phyloP scores from a whole-genome alignment of 2,329 filamentous ascomycete species.

The Metarhizium guizhouense region DNA sequence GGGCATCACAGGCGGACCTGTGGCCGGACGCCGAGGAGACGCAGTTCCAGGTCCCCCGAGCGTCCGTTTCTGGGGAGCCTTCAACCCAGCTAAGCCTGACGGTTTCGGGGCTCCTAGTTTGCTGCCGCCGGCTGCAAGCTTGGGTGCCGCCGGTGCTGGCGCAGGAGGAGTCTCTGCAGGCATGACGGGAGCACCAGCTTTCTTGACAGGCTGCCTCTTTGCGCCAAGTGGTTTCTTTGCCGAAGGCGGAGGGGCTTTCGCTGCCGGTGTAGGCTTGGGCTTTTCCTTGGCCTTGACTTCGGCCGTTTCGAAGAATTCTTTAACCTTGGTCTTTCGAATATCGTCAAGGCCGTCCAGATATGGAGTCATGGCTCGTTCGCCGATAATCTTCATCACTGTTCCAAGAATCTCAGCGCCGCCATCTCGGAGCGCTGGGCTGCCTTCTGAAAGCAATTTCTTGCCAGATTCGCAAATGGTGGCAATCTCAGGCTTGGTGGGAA shows the following conservation, averaged over 20 bases:
- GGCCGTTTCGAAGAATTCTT: conserved; percentile 71
- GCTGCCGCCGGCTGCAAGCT: conserved; percentile 32
- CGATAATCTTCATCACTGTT: conserved; percentile 97
- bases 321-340: conserved; percentile 90
- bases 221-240: conserved; percentile 39
- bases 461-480: conserved; percentile 76
- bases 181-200: conserved; percentile 32
- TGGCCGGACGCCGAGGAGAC: conserved; percentile 45
- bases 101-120: conserved; percentile 50
- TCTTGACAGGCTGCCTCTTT: conserved; percentile 35
- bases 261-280: conserved; percentile 68
- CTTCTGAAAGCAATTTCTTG: conserved; percentile 86
- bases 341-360: conserved; percentile 90
- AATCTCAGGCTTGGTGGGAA: conserved; percentile 77
- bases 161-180: conserved; percentile 42
- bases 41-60: conserved; percentile 38
- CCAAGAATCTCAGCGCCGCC: conserved; percentile 88
- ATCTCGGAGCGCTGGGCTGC: conserved; percentile 73
- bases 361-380: conserved; percentile 89
- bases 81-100: conserved; percentile 45
- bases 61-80: conserved; percentile 48
- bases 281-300: conserved; percentile 50
- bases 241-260: conserved; percentile 36
- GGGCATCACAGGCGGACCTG: conserved; percentile 38
- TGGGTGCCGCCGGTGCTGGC: conserved; percentile 49